A percentile compares a stretch with the other conserved stretches of the same genome.
phyloP scores from a whole-genome alignment of 768 basidiomycete species.

The Boletus fagicola region DNA sequence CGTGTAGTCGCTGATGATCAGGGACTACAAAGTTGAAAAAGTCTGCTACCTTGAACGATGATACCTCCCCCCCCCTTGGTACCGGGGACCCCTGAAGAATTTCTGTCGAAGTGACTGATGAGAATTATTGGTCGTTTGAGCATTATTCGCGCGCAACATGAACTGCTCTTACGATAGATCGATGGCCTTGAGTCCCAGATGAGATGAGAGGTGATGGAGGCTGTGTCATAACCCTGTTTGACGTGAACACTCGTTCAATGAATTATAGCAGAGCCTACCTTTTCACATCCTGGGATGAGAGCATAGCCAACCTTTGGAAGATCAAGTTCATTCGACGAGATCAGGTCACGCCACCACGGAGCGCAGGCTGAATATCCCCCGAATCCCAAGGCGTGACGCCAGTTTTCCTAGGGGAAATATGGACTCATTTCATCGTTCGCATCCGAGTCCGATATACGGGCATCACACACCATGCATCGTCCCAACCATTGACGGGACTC shows the following conservation, averaged over 20 bases:
- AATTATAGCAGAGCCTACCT: constrained; percentile 16
- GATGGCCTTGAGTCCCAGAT: constrained; percentile 20
- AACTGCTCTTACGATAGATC: constrained; percentile 19
- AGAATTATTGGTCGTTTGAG: not conserved
- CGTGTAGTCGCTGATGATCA: constrained; percentile 14
- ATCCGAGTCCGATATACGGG: not conserved
- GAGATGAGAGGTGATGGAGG: constrained; percentile 18
- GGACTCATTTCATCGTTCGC: not conserved
- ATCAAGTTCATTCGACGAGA: constrained; percentile 44
- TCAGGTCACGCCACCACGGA: constrained; percentile 50
- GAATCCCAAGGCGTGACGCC: constrained; percentile 63
- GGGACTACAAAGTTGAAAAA: constrained; percentile 19
- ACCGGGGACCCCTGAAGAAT: not conserved
- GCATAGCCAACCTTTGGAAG: constrained; percentile 45
- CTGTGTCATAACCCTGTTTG: constrained; percentile 24
- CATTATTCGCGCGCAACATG: constrained; percentile 23
- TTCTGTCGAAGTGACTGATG: constrained; percentile 2
- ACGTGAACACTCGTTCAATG: not conserved
- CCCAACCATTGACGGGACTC: constrained; percentile 16
- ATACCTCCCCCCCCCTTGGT: no score
- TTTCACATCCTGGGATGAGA: constrained; percentile 60
- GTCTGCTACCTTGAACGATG: constrained; percentile 19
- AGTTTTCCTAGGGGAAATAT: constrained; percentile 37
- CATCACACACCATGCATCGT: constrained; percentile 17
- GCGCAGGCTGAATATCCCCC: constrained; percentile 52